These are phyloP conservation scores for Tulasnella sp. DNA, from an alignment of 768 basidiomycete species.

Conservation along the genomic window DNA sequence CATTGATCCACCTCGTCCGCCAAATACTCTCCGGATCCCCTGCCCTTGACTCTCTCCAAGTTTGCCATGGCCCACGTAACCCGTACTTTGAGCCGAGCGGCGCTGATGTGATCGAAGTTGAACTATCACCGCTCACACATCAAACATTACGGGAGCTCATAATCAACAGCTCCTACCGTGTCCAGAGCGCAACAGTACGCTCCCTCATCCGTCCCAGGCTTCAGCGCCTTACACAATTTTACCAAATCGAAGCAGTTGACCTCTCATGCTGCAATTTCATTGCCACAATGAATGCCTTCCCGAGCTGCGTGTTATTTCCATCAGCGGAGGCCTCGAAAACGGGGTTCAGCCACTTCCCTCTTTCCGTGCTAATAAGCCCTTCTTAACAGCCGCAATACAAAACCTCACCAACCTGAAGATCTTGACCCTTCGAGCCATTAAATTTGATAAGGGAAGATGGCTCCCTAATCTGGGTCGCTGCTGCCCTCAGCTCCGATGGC, in stretches of 20 bases:
- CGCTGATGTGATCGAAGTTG: too few relatives aligned
- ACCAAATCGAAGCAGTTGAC: neutral
- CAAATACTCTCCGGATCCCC: neutral
- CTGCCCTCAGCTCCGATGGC: neutral
- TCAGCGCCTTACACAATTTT: too few relatives aligned
- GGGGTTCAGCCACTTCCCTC: neutral
- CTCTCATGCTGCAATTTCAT: neutral
- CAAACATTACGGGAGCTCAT: neutral
- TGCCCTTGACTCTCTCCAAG: neutral
- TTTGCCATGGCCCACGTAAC: neutral
- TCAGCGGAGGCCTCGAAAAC: neutral
- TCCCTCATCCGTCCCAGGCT: neutral
- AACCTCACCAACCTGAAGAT: neutral
- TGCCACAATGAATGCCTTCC: neutral
- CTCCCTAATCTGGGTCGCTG: neutral
- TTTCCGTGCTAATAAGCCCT: neutral
- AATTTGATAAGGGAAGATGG: neutral
- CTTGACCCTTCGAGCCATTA: neutral
- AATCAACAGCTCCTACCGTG: neutral
- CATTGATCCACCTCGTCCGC: neutral
- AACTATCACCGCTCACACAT: neutral
- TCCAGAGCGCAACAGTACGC: neutral
- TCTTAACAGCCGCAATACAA: neutral
- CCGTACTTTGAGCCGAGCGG: neutral
- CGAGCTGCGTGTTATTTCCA: neutral